Evolutionary conservation across 768 basidiomycete genomes (phyloP), one percentile per base, ranked within the genome.

Genomic region (Clitopilus hobsonii): DNA sequence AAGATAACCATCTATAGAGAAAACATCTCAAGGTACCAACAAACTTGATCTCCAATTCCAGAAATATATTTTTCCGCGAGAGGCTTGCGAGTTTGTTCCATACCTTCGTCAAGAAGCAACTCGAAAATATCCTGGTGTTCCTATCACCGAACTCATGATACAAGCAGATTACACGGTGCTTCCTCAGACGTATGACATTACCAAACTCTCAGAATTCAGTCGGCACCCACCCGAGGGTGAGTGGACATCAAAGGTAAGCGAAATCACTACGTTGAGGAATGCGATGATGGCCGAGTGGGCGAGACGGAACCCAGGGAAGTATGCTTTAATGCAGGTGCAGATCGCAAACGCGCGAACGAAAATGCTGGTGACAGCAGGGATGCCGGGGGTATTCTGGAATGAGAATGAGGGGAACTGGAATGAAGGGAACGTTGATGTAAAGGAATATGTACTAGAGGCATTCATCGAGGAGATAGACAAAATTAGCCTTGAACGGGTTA

Each of bases 261-360:
- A 5, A 3, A 18, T 20, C 48, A 60, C 67, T n/a, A 66, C 66
- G 53, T 70, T 69, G 28, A 63, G 72, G n/a, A 71, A 70, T 59
- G 69, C 71, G n/a, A 67, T 67, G 20, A 56, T 73, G 4, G 56
- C 74, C 52, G 70, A 74, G 55, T 64, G 69, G 41, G 71, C 67
- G 22, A 58, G 64, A 36, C 58, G 65, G n/a, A 62, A 71, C 60
- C 69, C 67, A n/a, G 69, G 64, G 6, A 63, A 61, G 25, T 67
- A 62, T 51, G 62, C 66, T 20, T 63, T 73, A 10, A 63, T 75
- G 7, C 68, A 73, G 60, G 70, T 66, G 62, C 61, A 54, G 57
- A 63, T 75, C 25, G 63, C 62, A 23, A 67, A 67, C 49, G 71
- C 72, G 11, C 61, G 57, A 48, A 58, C 56, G 11, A 8, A 56